phyloP scores from a whole-genome alignment of 352 stramenopile species.

The Pythium phragmitis region DNA sequence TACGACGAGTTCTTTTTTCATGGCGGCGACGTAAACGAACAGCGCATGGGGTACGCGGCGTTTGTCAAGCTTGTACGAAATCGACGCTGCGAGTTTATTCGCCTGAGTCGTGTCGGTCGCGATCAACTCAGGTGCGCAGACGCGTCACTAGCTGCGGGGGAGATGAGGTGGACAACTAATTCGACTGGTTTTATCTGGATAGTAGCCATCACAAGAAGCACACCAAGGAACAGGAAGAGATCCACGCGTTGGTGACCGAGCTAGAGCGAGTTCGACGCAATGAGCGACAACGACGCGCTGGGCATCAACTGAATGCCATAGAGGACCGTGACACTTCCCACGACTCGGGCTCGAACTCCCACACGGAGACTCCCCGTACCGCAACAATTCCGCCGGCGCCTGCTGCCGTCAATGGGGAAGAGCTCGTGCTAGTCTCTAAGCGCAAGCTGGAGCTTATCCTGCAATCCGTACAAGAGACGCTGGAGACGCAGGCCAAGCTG shows the following conservation, averaged over 20 bases:
- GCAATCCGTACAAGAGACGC: conserved; percentile 52
- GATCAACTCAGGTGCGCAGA: not conserved
- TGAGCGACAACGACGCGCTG: not conserved
- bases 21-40: conserved; percentile 56
- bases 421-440: conserved; percentile 44
- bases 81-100: conserved; percentile 44
- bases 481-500: conserved; percentile 58
- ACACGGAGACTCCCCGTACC: not conserved
- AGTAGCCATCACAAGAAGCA: conserved; percentile 18
- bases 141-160: not conserved
- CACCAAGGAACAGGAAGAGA: conserved; percentile 54
- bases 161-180: not conserved
- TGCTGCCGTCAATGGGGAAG: conserved; percentile 9
- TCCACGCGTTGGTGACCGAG: conserved; percentile 52
- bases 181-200: conserved; percentile 15
- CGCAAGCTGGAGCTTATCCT: conserved; percentile 59
- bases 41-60: conserved; percentile 47
- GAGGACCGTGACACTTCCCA: not conserved
- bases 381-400: not conserved
- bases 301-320: not conserved
- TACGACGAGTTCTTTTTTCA: conserved; percentile 76
- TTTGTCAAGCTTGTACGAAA: conserved; percentile 76
- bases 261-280: conserved; percentile 48
- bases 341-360: not conserved
- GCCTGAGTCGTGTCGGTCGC: not conserved